Percentiles rank a stretch among this genome's conserved stretches.
These are phyloP conservation scores for Scutellaria baicalensis DNA, from an alignment of 257 asterid genomes.

Conservation along the genomic window DNA sequence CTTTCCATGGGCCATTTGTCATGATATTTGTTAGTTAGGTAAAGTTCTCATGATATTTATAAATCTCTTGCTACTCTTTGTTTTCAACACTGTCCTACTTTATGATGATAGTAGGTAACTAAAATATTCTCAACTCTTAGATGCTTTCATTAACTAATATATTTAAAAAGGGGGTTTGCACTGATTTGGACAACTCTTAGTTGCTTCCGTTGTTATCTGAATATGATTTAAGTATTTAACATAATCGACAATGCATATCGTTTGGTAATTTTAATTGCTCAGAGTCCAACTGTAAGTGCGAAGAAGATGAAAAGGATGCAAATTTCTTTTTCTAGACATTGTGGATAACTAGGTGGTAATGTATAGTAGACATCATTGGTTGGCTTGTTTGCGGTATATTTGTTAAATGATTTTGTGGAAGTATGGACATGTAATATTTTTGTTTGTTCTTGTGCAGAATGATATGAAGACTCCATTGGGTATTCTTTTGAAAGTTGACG, in stretches of 20 bases:
- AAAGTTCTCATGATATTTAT: neutral
- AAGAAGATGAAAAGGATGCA: too few relatives aligned
- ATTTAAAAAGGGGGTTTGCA: neutral
- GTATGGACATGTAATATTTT: neutral
- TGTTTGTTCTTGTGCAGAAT: constrained; percentile 19
- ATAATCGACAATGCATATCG: neutral
- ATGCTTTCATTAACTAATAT: neutral
- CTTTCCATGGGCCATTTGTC: neutral
- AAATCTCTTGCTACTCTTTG: too few relatives aligned
- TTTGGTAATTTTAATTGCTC: neutral
- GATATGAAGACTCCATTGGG: neutral
- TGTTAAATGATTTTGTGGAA: neutral
- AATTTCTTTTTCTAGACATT: too few relatives aligned
- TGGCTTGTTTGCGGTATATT: too few relatives aligned
- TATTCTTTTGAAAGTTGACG: neutral
- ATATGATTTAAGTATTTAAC: neutral
- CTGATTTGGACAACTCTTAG: neutral
- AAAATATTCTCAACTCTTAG: too few relatives aligned
- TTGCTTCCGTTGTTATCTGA: neutral
- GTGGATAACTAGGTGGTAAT: too few relatives aligned
- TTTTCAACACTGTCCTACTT: too few relatives aligned
- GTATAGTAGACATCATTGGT: too few relatives aligned
- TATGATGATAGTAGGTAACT: too few relatives aligned
- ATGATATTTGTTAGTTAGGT: neutral
- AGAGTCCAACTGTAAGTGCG: too few relatives aligned